Evolutionary conservation across 192 early-diverging fungal species (phyloP), one percentile per base, ranked within the genome.

Genomic region (Phlyctochytrium arcticum): DNA sequence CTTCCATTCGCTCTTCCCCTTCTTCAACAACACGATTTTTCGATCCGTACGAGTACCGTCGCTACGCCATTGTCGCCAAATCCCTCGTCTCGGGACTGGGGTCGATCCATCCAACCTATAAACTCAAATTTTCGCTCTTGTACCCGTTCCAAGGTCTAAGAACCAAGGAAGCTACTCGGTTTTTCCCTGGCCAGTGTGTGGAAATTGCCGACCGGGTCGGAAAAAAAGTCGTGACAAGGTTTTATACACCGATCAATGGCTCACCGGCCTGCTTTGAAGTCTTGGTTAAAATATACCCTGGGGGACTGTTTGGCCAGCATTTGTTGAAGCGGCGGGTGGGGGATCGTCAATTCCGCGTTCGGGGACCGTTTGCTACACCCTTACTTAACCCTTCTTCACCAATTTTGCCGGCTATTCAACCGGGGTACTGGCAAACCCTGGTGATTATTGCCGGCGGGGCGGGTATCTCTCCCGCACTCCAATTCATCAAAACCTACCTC

Each of bases 171-270:
- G 69, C 69, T 19, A 26, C 24, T 19, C 39, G 36, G 4, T 71
- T 77, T 29, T 53, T 67, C 36, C 75, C 75, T 21, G 75, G 75
- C 37, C 69, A 77, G 48, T 62, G 58, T 23, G 59, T 77, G 6
- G 75, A 77, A 46, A 32, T 77, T 23, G 72, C 70, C 33, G 68
- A 47, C 3, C 54, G 63, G n/a, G 31, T 75, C 21, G 29, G 54
- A 42, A 62, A 61, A 34, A 26, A 72, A 49, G 29, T 26, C 15
- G 48, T 66, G 1, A 30, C 62, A 5, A 46, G 75, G 30, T 75
- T 70, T 57, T 75, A 70, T 56, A 55, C 65, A 0, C 72, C 75
- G 17, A 27, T 71, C 32, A 27, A 36, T 36, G 60, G 60, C 51
- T 53, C 48, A 42, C 26, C 71, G 19, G 36, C 50, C 10, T 53